A percentile compares a stretch with the other conserved stretches of the same genome.
Evolutionary conservation across 331 rosid species (phyloP).

Genomic region (Prunus yedoensis): DNA sequence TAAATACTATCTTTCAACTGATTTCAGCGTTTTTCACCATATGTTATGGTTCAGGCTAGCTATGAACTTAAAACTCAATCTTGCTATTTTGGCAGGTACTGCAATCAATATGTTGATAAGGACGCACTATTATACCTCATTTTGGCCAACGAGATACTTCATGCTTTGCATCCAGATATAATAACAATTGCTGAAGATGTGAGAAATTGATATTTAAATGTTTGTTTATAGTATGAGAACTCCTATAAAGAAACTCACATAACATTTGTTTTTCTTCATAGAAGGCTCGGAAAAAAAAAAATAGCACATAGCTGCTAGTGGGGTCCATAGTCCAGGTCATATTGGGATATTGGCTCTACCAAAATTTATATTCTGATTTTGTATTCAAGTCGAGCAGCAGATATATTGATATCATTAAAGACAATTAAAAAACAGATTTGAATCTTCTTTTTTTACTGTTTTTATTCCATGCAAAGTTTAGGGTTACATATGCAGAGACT

Average conservation of each 20-base stretch:
- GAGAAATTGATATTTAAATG: constrained; percentile 32
- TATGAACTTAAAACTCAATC: constrained; percentile 2
- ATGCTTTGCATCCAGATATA: constrained; percentile 71
- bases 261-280: not conserved
- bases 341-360: not conserved
- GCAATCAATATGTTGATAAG: constrained; percentile 94
- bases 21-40: constrained; percentile 22
- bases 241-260: not conserved
- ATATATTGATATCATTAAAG: not conserved
- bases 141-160: constrained; percentile 87
- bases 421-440: too few species aligned
- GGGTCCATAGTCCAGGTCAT: constrained; percentile 2
- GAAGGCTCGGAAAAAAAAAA: not conserved
- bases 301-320: not conserved
- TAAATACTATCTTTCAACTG: not conserved
- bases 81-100: constrained; percentile 58
- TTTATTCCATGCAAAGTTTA: too few species aligned
- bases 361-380: not conserved
- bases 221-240: not conserved
- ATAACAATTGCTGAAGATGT: constrained; percentile 95
- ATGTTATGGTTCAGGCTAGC: not conserved
- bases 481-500: not conserved
- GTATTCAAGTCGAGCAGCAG: not conserved
- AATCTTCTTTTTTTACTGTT: too few species aligned
- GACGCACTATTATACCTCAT: constrained; percentile 85